phyloP scores from a whole-genome alignment of 2,329 filamentous ascomycete species.

The Diplocarpon mali region DNA sequence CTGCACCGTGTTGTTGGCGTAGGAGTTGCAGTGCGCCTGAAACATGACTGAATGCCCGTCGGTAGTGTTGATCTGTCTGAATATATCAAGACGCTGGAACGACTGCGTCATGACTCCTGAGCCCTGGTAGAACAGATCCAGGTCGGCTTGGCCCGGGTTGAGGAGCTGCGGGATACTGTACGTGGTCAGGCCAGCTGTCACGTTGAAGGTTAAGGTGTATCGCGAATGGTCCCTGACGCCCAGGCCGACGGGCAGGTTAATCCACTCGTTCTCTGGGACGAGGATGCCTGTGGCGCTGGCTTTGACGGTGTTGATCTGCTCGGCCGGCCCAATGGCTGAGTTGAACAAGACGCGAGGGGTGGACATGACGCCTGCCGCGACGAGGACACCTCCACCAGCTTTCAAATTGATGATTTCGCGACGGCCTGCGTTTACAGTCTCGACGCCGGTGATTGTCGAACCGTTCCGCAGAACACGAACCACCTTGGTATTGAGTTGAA shows the following conservation, averaged over 20 bases:
- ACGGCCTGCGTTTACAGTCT: neutral
- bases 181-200: neutral
- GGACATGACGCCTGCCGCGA: slow-evolving; percentile 2
- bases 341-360: slow-evolving; percentile 4
- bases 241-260: neutral
- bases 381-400: neutral
- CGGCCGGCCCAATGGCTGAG: slow-evolving; percentile 1
- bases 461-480: slow-evolving; percentile 1
- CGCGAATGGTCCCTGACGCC: slow-evolving; percentile 1
- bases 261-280: slow-evolving; percentile 2
- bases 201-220: neutral
- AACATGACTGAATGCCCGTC: neutral
- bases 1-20: neutral
- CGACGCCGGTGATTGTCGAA: neutral
- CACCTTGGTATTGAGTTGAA: slow-evolving; percentile 1
- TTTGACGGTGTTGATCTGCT: slow-evolving; percentile 1
- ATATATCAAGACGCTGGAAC: neutral
- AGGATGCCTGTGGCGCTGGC: neutral
- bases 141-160: neutral
- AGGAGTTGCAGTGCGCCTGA: neutral
- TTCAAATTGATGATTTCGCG: slow-evolving; percentile 2
- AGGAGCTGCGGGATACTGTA: slow-evolving; percentile 1
- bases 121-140: neutral
- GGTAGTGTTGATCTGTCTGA: neutral
- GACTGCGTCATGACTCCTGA: neutral